Evolutionary conservation across 306 rosid species (phyloP).

Genomic region (Prunus campanulata): DNA sequence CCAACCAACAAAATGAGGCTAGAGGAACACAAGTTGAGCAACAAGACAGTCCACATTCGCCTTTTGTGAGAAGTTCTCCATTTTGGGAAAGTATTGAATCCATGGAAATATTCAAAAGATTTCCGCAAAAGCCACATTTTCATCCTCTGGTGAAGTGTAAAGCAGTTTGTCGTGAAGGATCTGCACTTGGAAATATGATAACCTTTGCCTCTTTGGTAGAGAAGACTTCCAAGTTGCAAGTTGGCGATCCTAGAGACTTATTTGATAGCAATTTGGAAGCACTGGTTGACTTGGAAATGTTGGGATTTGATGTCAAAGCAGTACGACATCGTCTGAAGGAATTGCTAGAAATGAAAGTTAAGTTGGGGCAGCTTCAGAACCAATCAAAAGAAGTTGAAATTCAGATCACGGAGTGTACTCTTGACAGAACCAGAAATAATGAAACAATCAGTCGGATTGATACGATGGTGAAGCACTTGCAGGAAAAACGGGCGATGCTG

Average conservation of each 20-base stretch:
- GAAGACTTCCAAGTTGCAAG: not conserved
- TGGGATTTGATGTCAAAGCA: conserved; percentile 24
- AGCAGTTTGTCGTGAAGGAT: conserved; percentile 13
- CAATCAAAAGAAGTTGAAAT: conserved; percentile 1
- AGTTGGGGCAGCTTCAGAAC: conserved; percentile 11
- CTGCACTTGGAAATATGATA: conserved; percentile 18
- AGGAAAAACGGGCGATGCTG: conserved; percentile 5
- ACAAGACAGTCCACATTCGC: not conserved
- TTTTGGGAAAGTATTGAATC: conserved; percentile 18
- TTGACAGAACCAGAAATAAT: not conserved
- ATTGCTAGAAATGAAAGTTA: conserved; percentile 1
- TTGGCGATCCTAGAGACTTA: not conserved
- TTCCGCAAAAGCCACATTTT: conserved; percentile 23
- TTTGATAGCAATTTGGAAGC: not conserved
- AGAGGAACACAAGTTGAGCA: not conserved
- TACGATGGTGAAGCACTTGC: not conserved
- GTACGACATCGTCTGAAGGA: not conserved
- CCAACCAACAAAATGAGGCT: conserved; percentile 3
- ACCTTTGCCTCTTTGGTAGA: conserved; percentile 21
- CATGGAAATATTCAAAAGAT: conserved; percentile 18
- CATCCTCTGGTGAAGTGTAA: not conserved
- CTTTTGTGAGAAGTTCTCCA: not conserved
- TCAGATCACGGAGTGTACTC: not conserved
- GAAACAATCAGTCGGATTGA: conserved; percentile 1
- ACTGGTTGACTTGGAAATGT: not conserved